Percentiles rank a stretch among this genome's conserved stretches.
Conservation (phyloP, 2,329 filamentous ascomycete species). For the Fusarium neocosmosporiellum region DNA sequence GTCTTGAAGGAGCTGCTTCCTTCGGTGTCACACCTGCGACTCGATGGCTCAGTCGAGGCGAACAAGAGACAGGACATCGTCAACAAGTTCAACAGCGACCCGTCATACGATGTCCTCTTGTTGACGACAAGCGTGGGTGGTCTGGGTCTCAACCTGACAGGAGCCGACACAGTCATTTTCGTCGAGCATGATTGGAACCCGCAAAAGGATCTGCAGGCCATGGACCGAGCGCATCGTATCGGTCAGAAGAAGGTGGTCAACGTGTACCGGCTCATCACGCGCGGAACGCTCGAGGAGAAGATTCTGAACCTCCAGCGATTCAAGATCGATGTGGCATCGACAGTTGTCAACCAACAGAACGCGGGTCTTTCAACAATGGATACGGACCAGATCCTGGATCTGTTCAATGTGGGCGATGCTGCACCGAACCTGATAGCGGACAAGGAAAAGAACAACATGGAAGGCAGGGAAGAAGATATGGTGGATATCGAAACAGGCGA, state of each 20-base stretch:
- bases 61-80: conserved; percentile 96
- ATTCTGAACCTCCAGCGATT: conserved; percentile 97
- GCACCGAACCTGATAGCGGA: conserved; percentile 74
- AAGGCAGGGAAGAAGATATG: conserved; percentile 83
- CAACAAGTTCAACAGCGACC: conserved; percentile 98
- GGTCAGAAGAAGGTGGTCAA: conserved; percentile 99
- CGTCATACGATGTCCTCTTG: conserved; percentile 93
- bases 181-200: conserved; percentile 99
- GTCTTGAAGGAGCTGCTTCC: conserved; percentile 93
- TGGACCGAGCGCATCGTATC: conserved; percentile 98
- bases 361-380: conserved; percentile 95
- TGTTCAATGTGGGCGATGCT: conserved; percentile 90
- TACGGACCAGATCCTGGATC: conserved; percentile 95
- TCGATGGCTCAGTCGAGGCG: conserved; percentile 93
- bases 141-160: conserved; percentile 92
- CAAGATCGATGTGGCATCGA: conserved; percentile 98
- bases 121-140: conserved; percentile 96
- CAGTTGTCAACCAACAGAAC: conserved; percentile 99
- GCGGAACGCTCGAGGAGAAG: conserved; percentile 97
- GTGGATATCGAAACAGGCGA: conserved; percentile 94
- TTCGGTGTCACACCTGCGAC: conserved; percentile 90
- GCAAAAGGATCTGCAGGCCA: conserved; percentile 97
- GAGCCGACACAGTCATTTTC: conserved; percentile 98
- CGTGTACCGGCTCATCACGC: conserved; percentile 95
- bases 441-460: conserved; percentile 67